Evolutionary conservation across 2,329 filamentous ascomycete genomes (phyloP).

Genomic region (Botrytis squamosa): DNA sequence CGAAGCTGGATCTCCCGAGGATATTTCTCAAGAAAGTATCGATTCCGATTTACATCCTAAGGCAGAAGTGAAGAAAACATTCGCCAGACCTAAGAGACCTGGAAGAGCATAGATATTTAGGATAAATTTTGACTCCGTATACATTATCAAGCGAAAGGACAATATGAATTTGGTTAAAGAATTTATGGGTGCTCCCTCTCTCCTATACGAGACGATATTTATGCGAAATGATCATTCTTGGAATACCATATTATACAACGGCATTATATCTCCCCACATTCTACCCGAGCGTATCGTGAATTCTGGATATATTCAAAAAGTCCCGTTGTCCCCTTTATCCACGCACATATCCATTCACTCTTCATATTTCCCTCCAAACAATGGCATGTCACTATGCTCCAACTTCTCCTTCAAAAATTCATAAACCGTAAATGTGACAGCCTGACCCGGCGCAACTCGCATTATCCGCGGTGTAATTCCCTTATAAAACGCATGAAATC

Average conservation of each 20-base stretch:
- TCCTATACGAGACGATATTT: background rate
- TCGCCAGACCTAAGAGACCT: constrained; percentile 77
- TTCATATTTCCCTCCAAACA: constrained; percentile 64
- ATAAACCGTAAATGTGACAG: constrained; percentile 72
- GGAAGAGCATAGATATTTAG: constrained; percentile 45
- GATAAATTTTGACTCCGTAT: background rate
- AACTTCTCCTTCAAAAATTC: constrained; percentile 73
- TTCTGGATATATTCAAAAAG: background rate
- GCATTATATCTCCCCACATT: background rate
- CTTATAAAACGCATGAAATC: constrained; percentile 95
- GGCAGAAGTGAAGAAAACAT: constrained; percentile 63
- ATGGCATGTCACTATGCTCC: constrained; percentile 59
- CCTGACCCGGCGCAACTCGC: constrained; percentile 95
- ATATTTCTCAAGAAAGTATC: constrained; percentile 67
- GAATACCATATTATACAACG: background rate
- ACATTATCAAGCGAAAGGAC: background rate
- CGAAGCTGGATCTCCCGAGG: constrained; percentile 64
- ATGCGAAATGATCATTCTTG: background rate
- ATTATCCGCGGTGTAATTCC: constrained; percentile 97
- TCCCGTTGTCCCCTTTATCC: background rate
- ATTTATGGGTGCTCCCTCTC: constrained; percentile 16
- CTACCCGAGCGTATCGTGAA: background rate
- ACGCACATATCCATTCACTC: constrained; percentile 48
- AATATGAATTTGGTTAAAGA: constrained; percentile 17
- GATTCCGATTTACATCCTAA: constrained; percentile 67